A percentile compares a stretch with the other conserved stretches of the same genome.
phyloP scores from a whole-genome alignment of 129 eudicot species.

The Kitagawia praeruptora region DNA sequence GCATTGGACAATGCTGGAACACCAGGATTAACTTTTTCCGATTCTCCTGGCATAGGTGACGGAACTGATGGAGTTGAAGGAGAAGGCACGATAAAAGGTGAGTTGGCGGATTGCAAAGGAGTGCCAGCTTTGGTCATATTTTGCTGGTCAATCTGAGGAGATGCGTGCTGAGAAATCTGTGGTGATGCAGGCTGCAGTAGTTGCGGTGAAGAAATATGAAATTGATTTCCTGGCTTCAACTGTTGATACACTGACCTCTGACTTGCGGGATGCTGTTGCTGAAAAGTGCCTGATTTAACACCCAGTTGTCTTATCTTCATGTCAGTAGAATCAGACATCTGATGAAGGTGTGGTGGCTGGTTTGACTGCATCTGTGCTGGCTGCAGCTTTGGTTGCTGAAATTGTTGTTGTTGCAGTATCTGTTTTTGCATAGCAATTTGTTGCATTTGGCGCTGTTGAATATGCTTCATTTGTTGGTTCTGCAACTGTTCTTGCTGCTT shows the following conservation, averaged over 20 bases:
- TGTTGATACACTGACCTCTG: constrained; percentile 63
- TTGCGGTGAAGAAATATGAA: constrained; percentile 64
- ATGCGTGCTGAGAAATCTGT: constrained; percentile 70
- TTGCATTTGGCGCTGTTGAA: constrained; percentile 33
- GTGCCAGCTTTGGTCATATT: constrained; percentile 59
- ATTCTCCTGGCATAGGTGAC: constrained; percentile 81
- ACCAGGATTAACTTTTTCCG: constrained; percentile 54
- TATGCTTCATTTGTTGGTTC: constrained; percentile 54
- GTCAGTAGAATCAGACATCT: constrained; percentile 53
- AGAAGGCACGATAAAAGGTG: constrained; percentile 76
- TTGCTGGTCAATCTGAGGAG: constrained; percentile 89
- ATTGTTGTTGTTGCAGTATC: constrained; percentile 34
- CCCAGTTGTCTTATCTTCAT: constrained; percentile 71
- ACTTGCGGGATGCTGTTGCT: constrained; percentile 60
- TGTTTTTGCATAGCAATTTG: constrained; percentile 44
- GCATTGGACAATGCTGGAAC: constrained; percentile 53
- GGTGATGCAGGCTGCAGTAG: constrained; percentile 74
- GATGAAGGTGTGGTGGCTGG: constrained; percentile 69
- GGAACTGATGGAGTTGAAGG: constrained; percentile 79
- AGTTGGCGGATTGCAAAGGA: constrained; percentile 76
- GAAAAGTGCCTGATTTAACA: constrained; percentile 62
- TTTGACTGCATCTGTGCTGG: constrained; percentile 50
- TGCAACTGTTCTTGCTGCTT: constrained; percentile 82
- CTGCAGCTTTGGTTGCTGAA: constrained; percentile 50
- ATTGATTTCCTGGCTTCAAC: constrained; percentile 56